Evolutionary conservation across 495 filamentous ascomycete species (phyloP), one percentile per base, ranked within the genome.

Genomic region (Xylaria acuta): DNA sequence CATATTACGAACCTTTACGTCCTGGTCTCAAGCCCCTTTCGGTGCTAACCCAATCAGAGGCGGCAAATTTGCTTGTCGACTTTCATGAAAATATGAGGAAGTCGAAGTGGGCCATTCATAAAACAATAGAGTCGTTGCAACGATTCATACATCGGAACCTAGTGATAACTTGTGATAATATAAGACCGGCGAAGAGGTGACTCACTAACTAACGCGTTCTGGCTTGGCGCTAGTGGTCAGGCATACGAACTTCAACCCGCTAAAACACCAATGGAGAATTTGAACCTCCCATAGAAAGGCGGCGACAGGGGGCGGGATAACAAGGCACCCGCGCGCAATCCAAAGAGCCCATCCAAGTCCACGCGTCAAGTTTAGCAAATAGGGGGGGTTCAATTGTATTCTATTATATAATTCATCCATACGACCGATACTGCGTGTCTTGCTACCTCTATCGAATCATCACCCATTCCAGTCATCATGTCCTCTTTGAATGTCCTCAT

Each of bases 401-500:
- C 32, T 8, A 38, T 9, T 59, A 38, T 59, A 20, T 38, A 38
- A 59, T 20, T 38, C 56, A 59, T 11, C 56, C 14, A 59, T 11
- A 11, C 16, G n/a, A 62, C 7, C 16, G 18, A 38, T 36, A 38
- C 14, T n/a, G 0, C 5, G 0, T 38, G 16, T 60, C 58, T 60
- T 60, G 34, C 12, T 20, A 60, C 34, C 56, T 38, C 5, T 18
- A 60, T 16, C n/a, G n/a, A 63, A 16, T 63, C 8, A 41, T 3
- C 36, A 22, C 2, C 1, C 4, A 67, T 43, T 43, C n/a, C 22
- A 41, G 8, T 47, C 36, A 59, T 7, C 36, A 76, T 76, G 75
- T 70, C 73, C 12, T 73, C 74, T 18, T 69, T 80, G 14, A 77
- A 75, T 40, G 69, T 80, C 49, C 79, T 82, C 56, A 75, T 83